Percentiles rank a stretch among this genome's conserved stretches.
Conservation (phyloP, 805 yeast genomes). For the Candida wancherniae region DNA sequence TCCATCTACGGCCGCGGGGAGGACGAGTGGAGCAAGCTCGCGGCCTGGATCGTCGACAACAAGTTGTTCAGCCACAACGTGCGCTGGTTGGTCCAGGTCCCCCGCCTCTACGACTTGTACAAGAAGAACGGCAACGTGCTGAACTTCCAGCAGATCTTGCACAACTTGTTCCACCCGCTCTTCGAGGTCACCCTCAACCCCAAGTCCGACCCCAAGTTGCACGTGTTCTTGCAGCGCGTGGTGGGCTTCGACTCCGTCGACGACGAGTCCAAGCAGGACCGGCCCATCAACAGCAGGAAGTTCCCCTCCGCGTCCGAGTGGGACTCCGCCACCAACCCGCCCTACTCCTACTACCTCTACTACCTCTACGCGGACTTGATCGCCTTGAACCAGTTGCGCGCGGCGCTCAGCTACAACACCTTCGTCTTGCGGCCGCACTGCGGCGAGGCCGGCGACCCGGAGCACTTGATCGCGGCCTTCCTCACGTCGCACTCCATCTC, state of each 20-base stretch:
- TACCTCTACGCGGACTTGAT: conserved; percentile 84
- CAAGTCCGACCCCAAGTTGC: conserved; percentile 80
- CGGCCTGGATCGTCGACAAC: conserved; percentile 92
- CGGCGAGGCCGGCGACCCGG: conserved; percentile 99
- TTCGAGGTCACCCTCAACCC: conserved; percentile 90
- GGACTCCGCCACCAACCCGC: conserved; percentile 80
- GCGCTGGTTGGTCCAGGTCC: conserved; percentile 95
- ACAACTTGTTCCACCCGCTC: conserved; percentile 79
- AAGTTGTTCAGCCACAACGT: conserved; percentile 89
- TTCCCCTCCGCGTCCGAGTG: conserved; percentile 85
- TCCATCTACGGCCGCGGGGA: conserved; percentile 87
- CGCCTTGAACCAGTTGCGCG: conserved; percentile 80
- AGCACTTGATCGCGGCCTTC: conserved; percentile 87
- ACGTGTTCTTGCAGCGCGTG: conserved; percentile 84
- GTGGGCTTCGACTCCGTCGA: conserved; percentile 98
- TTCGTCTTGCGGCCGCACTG: conserved; percentile 96
- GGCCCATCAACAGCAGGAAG: conserved; percentile 66
- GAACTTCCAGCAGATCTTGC: conserved; percentile 70
- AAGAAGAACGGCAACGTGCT: conserved; percentile 66
- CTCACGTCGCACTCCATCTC: conserved; percentile 88
- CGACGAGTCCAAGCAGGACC: conserved; percentile 91
- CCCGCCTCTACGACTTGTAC: conserved; percentile 87
- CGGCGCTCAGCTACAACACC: conserved; percentile 71
- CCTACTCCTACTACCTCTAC: conserved; percentile 93
- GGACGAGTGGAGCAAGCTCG: conserved; percentile 94